Evolutionary conservation across 768 basidiomycete genomes (phyloP).

Genomic region (Psilocybe sp.): DNA sequence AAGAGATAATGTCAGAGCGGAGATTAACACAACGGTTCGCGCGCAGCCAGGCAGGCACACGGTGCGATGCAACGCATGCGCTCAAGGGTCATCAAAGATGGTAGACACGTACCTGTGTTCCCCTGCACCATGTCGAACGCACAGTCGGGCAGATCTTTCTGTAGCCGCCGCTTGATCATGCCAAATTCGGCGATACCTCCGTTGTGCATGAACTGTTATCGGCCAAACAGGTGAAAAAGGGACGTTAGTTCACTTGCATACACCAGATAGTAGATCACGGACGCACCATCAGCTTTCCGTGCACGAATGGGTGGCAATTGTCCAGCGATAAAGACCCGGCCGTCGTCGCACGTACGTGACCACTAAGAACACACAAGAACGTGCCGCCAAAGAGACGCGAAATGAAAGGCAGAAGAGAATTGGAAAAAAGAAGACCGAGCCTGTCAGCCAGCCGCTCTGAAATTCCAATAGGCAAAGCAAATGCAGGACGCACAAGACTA

Average conservation of each 20-base stretch:
- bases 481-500: constrained; percentile 73
- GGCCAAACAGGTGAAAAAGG: neutral
- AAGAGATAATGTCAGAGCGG: neutral
- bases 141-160: constrained; percentile 73
- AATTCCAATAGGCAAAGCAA: neutral
- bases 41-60: too few species aligned
- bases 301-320: constrained; percentile 94
- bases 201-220: constrained; percentile 89
- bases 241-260: neutral
- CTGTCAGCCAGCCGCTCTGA: too few species aligned
- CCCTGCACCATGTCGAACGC: constrained; percentile 87
- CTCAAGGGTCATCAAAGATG: neutral
- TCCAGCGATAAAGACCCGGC: constrained; percentile 88
- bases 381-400: neutral
- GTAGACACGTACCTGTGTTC: constrained; percentile 68
- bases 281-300: constrained; percentile 87
- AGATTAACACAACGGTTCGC: too few species aligned
- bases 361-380: constrained; percentile 36
- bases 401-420: neutral
- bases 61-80: constrained; percentile 1
- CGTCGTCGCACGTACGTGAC: constrained; percentile 92
- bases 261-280: neutral
- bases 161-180: constrained; percentile 77
- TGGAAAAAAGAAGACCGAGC: too few species aligned
- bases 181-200: constrained; percentile 88